These are phyloP conservation scores for Scedosporium aurantiacum DNA, from an alignment of 2,329 filamentous ascomycete genomes.

Conservation along the genomic window DNA sequence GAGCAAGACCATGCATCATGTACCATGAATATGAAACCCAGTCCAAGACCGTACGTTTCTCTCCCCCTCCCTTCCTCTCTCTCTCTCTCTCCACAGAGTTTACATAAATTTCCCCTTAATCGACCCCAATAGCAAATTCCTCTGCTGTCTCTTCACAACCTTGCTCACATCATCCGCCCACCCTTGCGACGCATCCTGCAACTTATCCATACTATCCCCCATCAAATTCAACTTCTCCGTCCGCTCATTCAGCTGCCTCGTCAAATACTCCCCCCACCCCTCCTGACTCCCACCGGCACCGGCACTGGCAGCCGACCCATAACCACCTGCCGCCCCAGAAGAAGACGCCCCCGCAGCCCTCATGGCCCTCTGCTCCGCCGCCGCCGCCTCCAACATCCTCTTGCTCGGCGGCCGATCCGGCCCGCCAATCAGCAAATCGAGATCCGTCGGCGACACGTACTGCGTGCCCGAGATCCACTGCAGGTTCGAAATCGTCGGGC, in stretches of 20 bases:
- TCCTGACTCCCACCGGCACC: constrained; percentile 36
- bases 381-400: constrained; percentile 72
- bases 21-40: background rate
- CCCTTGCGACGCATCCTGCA: constrained; percentile 69
- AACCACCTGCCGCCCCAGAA: too few relatives aligned
- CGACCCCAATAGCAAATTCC: constrained; percentile 64
- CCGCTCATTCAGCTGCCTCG: constrained; percentile 76
- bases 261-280: constrained; percentile 69
- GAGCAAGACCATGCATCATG: background rate
- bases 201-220: constrained; percentile 71
- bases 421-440: constrained; percentile 84
- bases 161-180: constrained; percentile 87
- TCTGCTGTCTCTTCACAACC: constrained; percentile 78
- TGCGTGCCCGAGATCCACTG: constrained; percentile 97
- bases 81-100: background rate
- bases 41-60: background rate
- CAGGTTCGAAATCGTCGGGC: constrained; percentile 87
- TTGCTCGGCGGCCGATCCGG: constrained; percentile 81
- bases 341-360: constrained; percentile 21
- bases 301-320: constrained; percentile 13
- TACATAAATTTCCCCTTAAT: constrained; percentile 47
- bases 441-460: constrained; percentile 73
- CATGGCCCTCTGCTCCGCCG: constrained; percentile 57
- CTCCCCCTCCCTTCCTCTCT: background rate
- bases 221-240: constrained; percentile 79